A percentile compares a stretch with the other conserved stretches of the same genome.
These are phyloP conservation scores for Helminthosporium solani DNA, from an alignment of 2,329 filamentous ascomycete species.

Conservation along the genomic window DNA sequence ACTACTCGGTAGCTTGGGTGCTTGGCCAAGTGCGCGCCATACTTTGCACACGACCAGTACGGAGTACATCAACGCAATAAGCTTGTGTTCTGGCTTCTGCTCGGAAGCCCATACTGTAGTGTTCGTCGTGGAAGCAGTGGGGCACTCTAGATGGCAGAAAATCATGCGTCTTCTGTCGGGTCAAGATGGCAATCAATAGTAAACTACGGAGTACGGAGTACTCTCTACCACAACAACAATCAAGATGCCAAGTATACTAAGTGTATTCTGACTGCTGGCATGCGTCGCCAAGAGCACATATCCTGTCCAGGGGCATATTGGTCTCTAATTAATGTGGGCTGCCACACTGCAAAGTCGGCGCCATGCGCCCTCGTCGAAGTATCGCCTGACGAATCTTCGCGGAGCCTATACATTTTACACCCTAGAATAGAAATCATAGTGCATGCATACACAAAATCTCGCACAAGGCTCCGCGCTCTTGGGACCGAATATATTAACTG, in stretches of 20 bases:
- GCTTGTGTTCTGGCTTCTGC: not conserved
- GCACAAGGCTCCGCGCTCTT: not conserved
- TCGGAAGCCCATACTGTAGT: not conserved
- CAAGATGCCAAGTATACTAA: too few relatives aligned
- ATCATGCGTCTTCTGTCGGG: too few relatives aligned
- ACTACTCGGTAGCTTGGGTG: too few relatives aligned
- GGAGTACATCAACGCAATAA: not conserved
- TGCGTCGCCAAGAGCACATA: not conserved
- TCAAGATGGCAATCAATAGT: too few relatives aligned
- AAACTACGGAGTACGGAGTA: too few relatives aligned
- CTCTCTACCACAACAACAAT: too few relatives aligned
- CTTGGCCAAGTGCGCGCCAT: not conserved
- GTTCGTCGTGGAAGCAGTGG: too few relatives aligned
- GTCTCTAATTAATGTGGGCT: not conserved
- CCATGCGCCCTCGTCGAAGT: slow-evolving; percentile 6
- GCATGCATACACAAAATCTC: not conserved
- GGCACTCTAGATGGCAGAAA: too few relatives aligned
- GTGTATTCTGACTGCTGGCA: not conserved
- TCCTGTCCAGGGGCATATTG: not conserved
- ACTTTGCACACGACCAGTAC: too few relatives aligned
- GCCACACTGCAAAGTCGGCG: slow-evolving; percentile 4
- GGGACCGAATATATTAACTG: slow-evolving; percentile 4
- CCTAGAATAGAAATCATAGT: slow-evolving; percentile 9
- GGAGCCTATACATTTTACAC: slow-evolving; percentile 1
- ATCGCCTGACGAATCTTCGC: slow-evolving; percentile 6